Percentiles rank a stretch among this genome's conserved stretches.
phyloP scores from a whole-genome alignment of 2,329 filamentous ascomycete genomes.

The Pyricularia pennisetigena region DNA sequence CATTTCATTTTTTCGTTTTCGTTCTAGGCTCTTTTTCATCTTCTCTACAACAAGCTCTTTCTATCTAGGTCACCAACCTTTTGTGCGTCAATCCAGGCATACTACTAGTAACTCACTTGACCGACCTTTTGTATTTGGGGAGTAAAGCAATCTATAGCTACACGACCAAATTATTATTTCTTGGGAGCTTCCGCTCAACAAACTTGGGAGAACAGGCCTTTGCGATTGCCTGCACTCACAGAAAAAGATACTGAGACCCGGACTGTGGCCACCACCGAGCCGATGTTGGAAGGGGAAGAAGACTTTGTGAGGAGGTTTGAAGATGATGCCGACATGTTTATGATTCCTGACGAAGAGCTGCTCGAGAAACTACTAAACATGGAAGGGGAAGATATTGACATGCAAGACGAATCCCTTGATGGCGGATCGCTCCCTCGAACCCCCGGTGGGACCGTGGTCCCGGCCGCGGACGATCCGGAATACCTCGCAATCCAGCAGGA shows the following conservation, averaged over 20 bases:
- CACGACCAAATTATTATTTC: not conserved
- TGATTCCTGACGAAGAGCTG: too few relatives aligned
- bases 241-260: not conserved
- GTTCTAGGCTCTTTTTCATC: too few relatives aligned
- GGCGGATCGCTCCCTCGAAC: not conserved
- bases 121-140: not conserved
- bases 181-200: not conserved
- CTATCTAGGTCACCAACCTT: not conserved
- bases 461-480: not conserved
- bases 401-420: not conserved
- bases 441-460: not conserved
- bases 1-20: not conserved
- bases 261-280: not conserved
- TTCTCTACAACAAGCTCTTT: not conserved
- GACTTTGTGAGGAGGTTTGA: too few relatives aligned
- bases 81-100: not conserved
- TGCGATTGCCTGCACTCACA: not conserved
- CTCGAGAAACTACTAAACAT: too few relatives aligned
- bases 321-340: too few relatives aligned
- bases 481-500: not conserved
- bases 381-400: not conserved
- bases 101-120: not conserved
- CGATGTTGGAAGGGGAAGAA: not conserved
- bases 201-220: not conserved
- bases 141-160: not conserved